phyloP scores from a whole-genome alignment of 495 filamentous ascomycete species.

The Chaetomium fimeti region DNA sequence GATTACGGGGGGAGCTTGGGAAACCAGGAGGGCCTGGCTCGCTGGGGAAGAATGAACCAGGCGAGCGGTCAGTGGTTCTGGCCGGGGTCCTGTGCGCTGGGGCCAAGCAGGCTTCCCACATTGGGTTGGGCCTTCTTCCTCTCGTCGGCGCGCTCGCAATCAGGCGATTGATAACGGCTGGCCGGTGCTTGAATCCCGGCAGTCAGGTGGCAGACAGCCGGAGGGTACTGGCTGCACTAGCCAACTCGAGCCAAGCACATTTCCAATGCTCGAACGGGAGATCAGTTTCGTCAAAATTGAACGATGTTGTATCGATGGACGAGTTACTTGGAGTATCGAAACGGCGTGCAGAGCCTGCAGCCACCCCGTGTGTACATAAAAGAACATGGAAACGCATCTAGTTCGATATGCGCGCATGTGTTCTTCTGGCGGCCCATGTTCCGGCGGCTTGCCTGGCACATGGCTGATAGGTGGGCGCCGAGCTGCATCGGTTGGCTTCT shows the following conservation, averaged over 20 bases:
- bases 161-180: background rate
- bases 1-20: conserved; percentile 35
- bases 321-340: too few relatives aligned
- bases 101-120: conserved; percentile 15
- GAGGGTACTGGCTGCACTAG: background rate
- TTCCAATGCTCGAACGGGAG: background rate
- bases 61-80: conserved; percentile 19
- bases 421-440: background rate
- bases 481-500: conserved; percentile 21
- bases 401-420: background rate
- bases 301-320: background rate
- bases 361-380: too few relatives aligned
- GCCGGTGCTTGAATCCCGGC: conserved; percentile 5
- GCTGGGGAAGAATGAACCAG: background rate
- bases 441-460: conserved; percentile 4
- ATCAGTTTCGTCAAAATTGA: background rate
- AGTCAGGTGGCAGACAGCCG: conserved; percentile 4
- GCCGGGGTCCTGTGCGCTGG: conserved; percentile 4
- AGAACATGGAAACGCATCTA: too few relatives aligned
- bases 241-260: background rate
- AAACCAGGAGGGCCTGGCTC: conserved; percentile 14
- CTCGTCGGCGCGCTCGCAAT: conserved; percentile 3
- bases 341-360: background rate
- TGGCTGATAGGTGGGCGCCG: background rate
- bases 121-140: background rate